phyloP scores from a whole-genome alignment of 768 basidiomycete genomes.

The Podaxis carcinomalis region DNA sequence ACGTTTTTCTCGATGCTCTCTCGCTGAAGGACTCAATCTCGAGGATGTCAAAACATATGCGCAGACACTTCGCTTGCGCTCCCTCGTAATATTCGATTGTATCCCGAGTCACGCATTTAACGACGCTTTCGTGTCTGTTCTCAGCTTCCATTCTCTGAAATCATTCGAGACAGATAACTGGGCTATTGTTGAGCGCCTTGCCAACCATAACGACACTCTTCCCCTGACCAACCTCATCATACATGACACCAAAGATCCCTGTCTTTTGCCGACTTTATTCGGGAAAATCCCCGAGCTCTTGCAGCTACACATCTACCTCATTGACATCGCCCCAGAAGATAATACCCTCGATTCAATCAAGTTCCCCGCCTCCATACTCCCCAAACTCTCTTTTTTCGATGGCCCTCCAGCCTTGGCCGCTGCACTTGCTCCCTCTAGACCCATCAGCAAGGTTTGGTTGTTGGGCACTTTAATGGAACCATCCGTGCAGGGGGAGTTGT shows the following conservation, averaged over 20 bases:
- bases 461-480: neutral
- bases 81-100: neutral
- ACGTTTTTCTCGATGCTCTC: neutral
- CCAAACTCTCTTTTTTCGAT: constrained; percentile 4
- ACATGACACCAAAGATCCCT: neutral
- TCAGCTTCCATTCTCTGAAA: neutral
- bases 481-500: neutral
- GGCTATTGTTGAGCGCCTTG: neutral
- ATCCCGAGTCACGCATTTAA: neutral
- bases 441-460: neutral
- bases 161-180: constrained; percentile 3
- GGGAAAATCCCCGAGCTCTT: neutral
- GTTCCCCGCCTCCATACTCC: neutral
- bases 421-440: neutral
- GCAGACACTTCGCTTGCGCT: neutral
- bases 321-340: neutral
- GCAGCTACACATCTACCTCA: constrained; percentile 1
- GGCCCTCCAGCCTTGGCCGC: neutral
- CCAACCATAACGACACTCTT: neutral
- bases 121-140: neutral
- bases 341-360: neutral
- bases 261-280: neutral
- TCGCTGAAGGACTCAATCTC: neutral
- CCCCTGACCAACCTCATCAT: neutral
- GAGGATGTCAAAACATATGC: neutral